Evolutionary conservation across 2,329 filamentous ascomycete genomes (phyloP), one percentile per base, ranked within the genome.

Genomic region (Arthroderma sp.): DNA sequence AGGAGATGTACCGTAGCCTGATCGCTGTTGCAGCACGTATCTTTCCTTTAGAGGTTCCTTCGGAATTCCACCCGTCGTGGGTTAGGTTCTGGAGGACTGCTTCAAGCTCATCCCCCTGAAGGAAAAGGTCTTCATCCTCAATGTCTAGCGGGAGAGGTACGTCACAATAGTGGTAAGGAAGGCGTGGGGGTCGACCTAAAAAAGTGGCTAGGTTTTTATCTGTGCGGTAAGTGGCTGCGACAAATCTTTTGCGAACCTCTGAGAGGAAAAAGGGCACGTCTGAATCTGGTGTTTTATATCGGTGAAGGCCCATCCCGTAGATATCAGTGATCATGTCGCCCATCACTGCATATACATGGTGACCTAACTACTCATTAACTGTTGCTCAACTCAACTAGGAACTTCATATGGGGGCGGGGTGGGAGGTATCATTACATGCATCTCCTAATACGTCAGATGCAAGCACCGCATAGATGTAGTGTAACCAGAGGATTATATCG

Each of bases 201-300:
- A 68, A 65, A 2, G 64, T 67, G 7, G 67, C 63, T n/a, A 68
- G 60, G 21, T 60, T 64, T 56, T 68, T 69, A 52, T 69, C 68
- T 6, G 61, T 39, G 28, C 55, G 62, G 39, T 67, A 67, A 17
- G 65, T 61, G 8, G 61, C 59, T 15, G 66, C 61, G 58, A 69
- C 66, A 8, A 63, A 62, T 28, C 65, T 58, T 52, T 63, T 23
- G 25, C 67, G 62, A 25, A 64, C 58, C 44, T 69, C 64, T 7
- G 58, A 62, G 11, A 69, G 58, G 41, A 68, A 69, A 17, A 68
- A 67, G 0, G 66, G 66, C 7, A 63, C 58, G 23, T 47, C 55
- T 4, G 56, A 35, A 5, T 57, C 58, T 11, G 56, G 47, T 6
- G 59, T 54, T 31, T 59, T 55, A 15, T 57, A 37, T 9, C 60